These are phyloP conservation scores for Sphagnurus paluster DNA, from an alignment of 1,284 basidiomycete species.

Conservation along the genomic window DNA sequence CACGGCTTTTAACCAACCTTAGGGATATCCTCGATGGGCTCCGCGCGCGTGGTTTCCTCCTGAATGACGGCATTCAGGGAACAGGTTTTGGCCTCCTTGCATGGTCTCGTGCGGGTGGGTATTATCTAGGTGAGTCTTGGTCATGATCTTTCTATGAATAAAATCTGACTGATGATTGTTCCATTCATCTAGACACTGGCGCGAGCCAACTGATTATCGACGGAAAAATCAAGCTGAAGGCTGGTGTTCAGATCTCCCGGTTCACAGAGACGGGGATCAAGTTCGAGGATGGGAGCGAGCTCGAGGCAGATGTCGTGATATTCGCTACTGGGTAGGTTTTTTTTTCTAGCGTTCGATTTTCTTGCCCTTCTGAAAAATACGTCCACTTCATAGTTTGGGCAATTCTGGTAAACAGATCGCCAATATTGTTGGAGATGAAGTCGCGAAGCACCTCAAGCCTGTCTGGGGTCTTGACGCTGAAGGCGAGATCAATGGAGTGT, in stretches of 20 bases:
- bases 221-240: conserved; percentile 76
- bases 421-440: conserved; percentile 47
- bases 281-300: conserved; percentile 65
- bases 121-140: conserved; percentile 29
- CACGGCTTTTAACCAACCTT: neutral
- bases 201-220: conserved; percentile 65
- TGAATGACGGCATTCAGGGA: conserved; percentile 54
- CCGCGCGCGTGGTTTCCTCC: conserved; percentile 57
- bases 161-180: neutral
- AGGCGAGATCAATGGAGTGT: conserved; percentile 54
- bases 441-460: conserved; percentile 43
- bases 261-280: conserved; percentile 58
- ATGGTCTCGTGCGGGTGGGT: conserved; percentile 27
- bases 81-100: conserved; percentile 41
- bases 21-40: conserved; percentile 60
- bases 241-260: conserved; percentile 51
- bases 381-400: conserved; percentile 33
- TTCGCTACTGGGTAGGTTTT: conserved; percentile 60
- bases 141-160: no score
- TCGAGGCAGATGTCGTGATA: conserved; percentile 69
- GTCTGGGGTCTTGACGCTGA: conserved; percentile 62
- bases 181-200: conserved; percentile 62
- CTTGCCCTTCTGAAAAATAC: neutral
- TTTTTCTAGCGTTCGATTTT: neutral
- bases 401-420: conserved; percentile 31